Evolutionary conservation across 257 asterid genomes (phyloP), one percentile per base, ranked within the genome.

Genomic region (Nicotiana undulata): DNA sequence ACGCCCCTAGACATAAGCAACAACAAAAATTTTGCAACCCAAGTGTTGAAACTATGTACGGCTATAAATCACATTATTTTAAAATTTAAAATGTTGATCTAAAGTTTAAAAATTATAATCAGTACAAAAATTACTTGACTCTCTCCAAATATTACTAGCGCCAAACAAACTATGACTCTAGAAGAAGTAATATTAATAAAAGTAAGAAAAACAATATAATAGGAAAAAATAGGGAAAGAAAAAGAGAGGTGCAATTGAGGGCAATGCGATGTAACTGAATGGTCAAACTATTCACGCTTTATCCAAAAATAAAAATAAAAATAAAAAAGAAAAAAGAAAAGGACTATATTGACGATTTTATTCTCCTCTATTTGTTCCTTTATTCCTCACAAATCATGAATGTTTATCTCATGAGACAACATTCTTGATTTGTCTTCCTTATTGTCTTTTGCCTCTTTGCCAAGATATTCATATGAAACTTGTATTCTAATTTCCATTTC

Each of bases 301-400:
- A 72, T 72, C 78, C 37, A 72, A 22, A 72, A 46, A 8, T 4
- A 2, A 34, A 68, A 34, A 66, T 18, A 9, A 5, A 37, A 18
- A 17, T 0, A 18, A 18, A 18, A 8, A 1, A 6, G 0, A 0
- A 13, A 13, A 1, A 24, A 72, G 5, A 46, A 20, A 37, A 68
- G 77, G 20, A 13, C 60, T 72, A 72, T n/a, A 72, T 22, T 52
- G 37, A 72, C 51, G 78, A 72, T 49, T 63, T 63, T 40, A 63
- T 79, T 63, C 44, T 40, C 55, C 55, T 61, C 40, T 56, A 4
- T 9, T 60, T 10, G 59, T 79, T 56, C 51, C 76, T 46, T 79
- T 79, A 9, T 18, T 31, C 17, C 82, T 64, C 82, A 79, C 82
- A 79, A 79, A 79, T 79, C 82, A 49, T 79, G 82, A 79, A 79